These are phyloP conservation scores for Trichosanthes truncata DNA, from an alignment of 306 rosid genomes.

Conservation along the genomic window DNA sequence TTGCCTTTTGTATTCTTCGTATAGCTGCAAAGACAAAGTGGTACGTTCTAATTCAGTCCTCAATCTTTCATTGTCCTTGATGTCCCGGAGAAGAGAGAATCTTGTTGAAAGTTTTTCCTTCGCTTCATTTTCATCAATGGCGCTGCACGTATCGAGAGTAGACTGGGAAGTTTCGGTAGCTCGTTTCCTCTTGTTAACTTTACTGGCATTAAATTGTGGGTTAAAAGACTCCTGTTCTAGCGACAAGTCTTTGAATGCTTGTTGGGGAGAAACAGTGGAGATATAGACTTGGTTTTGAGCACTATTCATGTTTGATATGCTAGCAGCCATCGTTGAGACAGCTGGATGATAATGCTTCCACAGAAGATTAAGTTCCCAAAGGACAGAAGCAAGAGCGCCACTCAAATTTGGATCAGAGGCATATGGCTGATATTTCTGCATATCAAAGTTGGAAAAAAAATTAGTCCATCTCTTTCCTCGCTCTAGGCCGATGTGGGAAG, in stretches of 20 bases:
- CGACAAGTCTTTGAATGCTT: slow-evolving; percentile 63
- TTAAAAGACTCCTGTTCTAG: slow-evolving; percentile 44
- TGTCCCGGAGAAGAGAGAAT: slow-evolving; percentile 56
- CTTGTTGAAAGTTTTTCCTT: slow-evolving; percentile 45
- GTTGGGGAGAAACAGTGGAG: slow-evolving; percentile 54
- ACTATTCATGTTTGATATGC: slow-evolving; percentile 44
- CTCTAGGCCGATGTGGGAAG: not conserved
- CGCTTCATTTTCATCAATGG: slow-evolving; percentile 48
- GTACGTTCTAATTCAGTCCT: slow-evolving; percentile 54
- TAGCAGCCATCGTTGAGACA: slow-evolving; percentile 51
- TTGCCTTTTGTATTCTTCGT: slow-evolving; percentile 56
- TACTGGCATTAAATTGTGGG: slow-evolving; percentile 25
- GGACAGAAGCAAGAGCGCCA: slow-evolving; percentile 92
- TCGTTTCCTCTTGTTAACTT: slow-evolving; percentile 40
- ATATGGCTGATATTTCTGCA: slow-evolving; percentile 81
- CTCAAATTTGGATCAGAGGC: slow-evolving; percentile 87
- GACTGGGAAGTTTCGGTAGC: slow-evolving; percentile 25
- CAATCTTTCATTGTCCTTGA: slow-evolving; percentile 65
- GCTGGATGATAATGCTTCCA: slow-evolving; percentile 73
- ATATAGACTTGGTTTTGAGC: slow-evolving; percentile 52
- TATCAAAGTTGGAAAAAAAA: not conserved
- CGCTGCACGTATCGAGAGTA: slow-evolving; percentile 3
- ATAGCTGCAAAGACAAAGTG: slow-evolving; percentile 36
- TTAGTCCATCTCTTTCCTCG: not conserved
- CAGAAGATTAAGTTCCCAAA: slow-evolving; percentile 87